Evolutionary conservation across 2,329 filamentous ascomycete species (phyloP).

Genomic region (Stenocarpella maydis): DNA sequence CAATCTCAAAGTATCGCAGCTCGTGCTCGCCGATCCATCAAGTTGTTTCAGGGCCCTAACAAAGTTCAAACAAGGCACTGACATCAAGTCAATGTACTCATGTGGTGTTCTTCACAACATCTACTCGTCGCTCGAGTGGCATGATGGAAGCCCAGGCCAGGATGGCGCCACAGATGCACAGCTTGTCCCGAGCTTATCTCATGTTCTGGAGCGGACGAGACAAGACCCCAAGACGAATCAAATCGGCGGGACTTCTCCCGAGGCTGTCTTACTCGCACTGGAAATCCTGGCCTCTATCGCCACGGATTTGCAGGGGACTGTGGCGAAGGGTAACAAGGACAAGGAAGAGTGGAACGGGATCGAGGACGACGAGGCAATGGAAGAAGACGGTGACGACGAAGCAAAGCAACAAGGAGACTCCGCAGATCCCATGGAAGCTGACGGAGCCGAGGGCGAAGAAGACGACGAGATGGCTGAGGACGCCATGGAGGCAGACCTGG

Average conservation of each 20-base stretch:
- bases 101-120: conserved; percentile 71
- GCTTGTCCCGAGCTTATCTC: conserved; percentile 56
- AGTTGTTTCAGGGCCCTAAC: conserved; percentile 59
- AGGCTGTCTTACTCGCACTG: conserved; percentile 63
- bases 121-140: conserved; percentile 62
- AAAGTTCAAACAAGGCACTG: conserved; percentile 56
- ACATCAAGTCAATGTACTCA: conserved; percentile 61
- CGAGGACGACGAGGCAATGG: conserved; percentile 51
- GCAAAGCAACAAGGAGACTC: conserved; percentile 34
- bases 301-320: conserved; percentile 62
- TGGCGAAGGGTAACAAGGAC: conserved; percentile 53
- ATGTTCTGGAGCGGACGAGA: conserved; percentile 48
- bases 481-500: conserved; percentile 72
- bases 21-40: conserved; percentile 59
- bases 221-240: conserved; percentile 38
- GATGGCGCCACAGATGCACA: conserved; percentile 59
- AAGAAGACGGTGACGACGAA: conserved; percentile 41
- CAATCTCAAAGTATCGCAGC: conserved; percentile 60
- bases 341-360: conserved; percentile 52
- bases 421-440: conserved; percentile 47
- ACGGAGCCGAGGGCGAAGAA: conserved; percentile 41
- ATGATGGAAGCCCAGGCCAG: conserved; percentile 57
- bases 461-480: conserved; percentile 50
- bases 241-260: conserved; percentile 49
- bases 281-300: conserved; percentile 72